Evolutionary conservation across 371 early-diverging fungal genomes (phyloP).

Genomic region (Mucor mucedo): DNA sequence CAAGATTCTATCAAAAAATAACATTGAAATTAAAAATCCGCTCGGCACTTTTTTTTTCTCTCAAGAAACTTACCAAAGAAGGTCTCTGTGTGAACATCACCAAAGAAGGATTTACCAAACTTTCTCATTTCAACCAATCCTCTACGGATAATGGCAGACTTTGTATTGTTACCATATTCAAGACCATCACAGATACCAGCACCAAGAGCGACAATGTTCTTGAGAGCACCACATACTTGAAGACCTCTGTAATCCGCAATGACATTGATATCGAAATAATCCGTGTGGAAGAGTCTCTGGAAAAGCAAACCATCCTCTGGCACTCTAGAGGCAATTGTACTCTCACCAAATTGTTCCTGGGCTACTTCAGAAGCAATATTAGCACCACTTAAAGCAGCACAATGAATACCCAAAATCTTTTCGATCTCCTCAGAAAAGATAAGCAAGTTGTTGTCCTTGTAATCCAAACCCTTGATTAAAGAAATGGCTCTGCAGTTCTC

Average conservation of each 20-base stretch:
- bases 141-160: conserved; percentile 95
- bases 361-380: conserved; percentile 95
- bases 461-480: conserved; percentile 92
- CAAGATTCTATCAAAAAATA: conserved; percentile 62
- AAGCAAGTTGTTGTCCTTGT: conserved; percentile 68
- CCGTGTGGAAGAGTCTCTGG: conserved; percentile 55
- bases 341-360: conserved; percentile 88
- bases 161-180: conserved; percentile 89
- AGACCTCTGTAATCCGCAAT: conserved; percentile 89
- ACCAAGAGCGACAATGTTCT: conserved; percentile 97
- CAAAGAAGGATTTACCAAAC: conserved; percentile 83
- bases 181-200: conserved; percentile 93
- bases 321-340: conserved; percentile 81
- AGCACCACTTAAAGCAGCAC: conserved; percentile 94
- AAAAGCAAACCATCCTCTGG: conserved; percentile 79
- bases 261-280: conserved; percentile 82
- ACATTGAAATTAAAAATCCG: background rate
- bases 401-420: conserved; percentile 79
- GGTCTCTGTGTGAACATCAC: conserved; percentile 83
- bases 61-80: conserved; percentile 88
- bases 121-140: conserved; percentile 97
- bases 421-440: conserved; percentile 81
- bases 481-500: conserved; percentile 78
- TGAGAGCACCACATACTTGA: conserved; percentile 97
- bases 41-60: background rate